Base-by-base conservation (phyloP, 805 yeast genomes). In the Suhomyces emberorum region DNA sequence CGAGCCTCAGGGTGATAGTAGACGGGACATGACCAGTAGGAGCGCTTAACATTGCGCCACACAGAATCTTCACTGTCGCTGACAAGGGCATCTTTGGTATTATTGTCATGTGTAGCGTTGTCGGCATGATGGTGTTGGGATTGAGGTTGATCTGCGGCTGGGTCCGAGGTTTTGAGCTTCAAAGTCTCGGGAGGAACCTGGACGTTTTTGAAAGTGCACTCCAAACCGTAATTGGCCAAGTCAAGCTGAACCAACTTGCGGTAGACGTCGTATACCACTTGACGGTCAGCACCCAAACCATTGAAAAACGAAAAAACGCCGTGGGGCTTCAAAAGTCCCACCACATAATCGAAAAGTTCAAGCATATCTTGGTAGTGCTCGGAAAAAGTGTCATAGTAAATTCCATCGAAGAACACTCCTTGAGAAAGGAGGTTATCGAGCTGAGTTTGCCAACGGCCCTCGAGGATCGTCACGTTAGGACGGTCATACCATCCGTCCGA, bases 381-480 rank as follows among this genome's bases (percentile, higher is more conserved):
- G 44, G 95, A 84, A 57, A 83, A 89, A 0, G 98, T 91, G 57
- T 89, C 98, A 55, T 85, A 89, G 60, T 89, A 89, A 23, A 91
- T 84, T 3, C 97, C 97, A 54, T 88, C 88, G 59, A 89, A 85
- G 50, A 79, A 83, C 1, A 83, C 79, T 2, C 72, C 71, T 27
- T 73, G 51, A 35, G 75, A 76, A 18, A 89, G 57, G 22, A 91
- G 65, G 18, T 68, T 65, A 23, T 88, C 84, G 26, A 89, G 56
- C 5, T 79, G 74, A 26, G 84, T 93, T 59, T 91, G 96, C 97
- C 98, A 89, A 56, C 87, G 76, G n/a, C 97, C 97, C 49, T 79
- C 84, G 23, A 91, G 61, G 1, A 89, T 66, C 2, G 77, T 78
- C 24, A 89, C 96, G 41, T 77, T 78, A 11, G 74, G 65, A 50